Conservation (phyloP, 768 basidiomycete genomes). For the Tulasnella sp. region DNA sequence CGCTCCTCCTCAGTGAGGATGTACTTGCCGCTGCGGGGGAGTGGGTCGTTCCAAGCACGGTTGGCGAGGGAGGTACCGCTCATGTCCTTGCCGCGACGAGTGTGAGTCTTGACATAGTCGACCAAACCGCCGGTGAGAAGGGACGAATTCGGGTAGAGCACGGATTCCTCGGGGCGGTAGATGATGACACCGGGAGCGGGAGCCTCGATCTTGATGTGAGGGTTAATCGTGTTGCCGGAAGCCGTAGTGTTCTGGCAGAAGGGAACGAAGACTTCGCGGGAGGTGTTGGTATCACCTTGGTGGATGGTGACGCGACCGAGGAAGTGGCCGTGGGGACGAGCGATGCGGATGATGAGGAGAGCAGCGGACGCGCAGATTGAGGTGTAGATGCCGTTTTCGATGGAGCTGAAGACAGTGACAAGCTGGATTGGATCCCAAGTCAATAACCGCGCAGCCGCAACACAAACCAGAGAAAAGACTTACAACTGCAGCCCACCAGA, state of each 20-base stretch:
- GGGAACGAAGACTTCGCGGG: slow-evolving; percentile 78
- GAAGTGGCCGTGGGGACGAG: slow-evolving; percentile 82
- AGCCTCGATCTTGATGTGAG: slow-evolving; percentile 56
- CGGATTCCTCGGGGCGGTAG: slow-evolving; percentile 87
- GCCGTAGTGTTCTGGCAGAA: slow-evolving; percentile 35
- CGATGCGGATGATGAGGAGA: slow-evolving; percentile 75
- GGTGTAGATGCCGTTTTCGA: slow-evolving; percentile 87
- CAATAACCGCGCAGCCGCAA: neutral
- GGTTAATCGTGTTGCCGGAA: slow-evolving; percentile 41
- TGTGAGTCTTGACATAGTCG: slow-evolving; percentile 67
- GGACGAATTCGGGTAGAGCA: slow-evolving; percentile 72
- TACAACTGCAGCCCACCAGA: slow-evolving; percentile 72
- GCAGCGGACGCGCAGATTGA: slow-evolving; percentile 70
- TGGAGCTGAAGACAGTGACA: slow-evolving; percentile 83
- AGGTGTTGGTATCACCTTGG: slow-evolving; percentile 23
- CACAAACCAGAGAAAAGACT: neutral
- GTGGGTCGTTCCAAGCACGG: slow-evolving; percentile 31
- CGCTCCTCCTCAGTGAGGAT: slow-evolving; percentile 31
- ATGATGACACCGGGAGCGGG: slow-evolving; percentile 81
- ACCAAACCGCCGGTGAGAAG: slow-evolving; percentile 60
- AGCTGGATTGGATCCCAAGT: slow-evolving; percentile 24
- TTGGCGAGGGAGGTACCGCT: slow-evolving; percentile 51
- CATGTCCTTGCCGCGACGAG: slow-evolving; percentile 66
- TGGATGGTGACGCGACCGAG: slow-evolving; percentile 68
- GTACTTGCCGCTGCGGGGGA: slow-evolving; percentile 5